Base-by-base conservation (phyloP, 2,329 filamentous ascomycete species). In the Cladobotryum mycophilum region DNA sequence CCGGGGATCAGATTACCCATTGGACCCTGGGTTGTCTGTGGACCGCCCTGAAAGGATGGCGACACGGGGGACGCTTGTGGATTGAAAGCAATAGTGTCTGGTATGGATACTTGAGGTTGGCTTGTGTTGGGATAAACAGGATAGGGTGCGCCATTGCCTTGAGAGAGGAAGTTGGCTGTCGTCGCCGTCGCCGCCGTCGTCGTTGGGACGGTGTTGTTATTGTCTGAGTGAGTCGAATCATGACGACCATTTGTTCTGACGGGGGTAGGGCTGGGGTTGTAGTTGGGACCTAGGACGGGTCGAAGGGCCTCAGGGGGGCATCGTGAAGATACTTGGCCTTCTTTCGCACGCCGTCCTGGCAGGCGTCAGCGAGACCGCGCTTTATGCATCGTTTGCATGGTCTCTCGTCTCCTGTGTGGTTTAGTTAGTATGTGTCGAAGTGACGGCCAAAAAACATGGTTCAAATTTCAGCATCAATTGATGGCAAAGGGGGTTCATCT, bases 291-390 rank as follows among this genome's bases (percentile, higher is more conserved):
- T 44, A 93, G 78, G 40, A 93, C 89, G n/a, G 91, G 89, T 64
- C 92, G 81, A 55, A 96, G 76, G 42, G 90, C 90, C 66, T 95
- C 90, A 47, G 89, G 83, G 35, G 91, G 22, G 92, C 90, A 76
- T 97, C 93, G 64, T 97, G 91, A 51, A 99, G 86, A 68, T 99
- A 99, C 69, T 99, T 99, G 47, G 93, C 93, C 78, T 97, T 99
- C 71, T 99, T 99, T 56, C 93, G 86, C 47, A 97, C 90, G 48
- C 93, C 93, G 65, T 99, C 93, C 68, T 96, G 90, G 64, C 93
- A 99, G 54, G 83, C 83, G 66, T 96, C 90, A 62, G 90, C 88
- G 18, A 97, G 80, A 42, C 89, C 89, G 61, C 93, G 86, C 70
- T 96, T 96, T 60, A 97, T 89, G 68, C 93, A 99, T 63, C 93